A percentile compares a stretch with the other conserved stretches of the same genome.
Conservation (phyloP, 208 protist species). For the Wallacemonas rigidus region DNA sequence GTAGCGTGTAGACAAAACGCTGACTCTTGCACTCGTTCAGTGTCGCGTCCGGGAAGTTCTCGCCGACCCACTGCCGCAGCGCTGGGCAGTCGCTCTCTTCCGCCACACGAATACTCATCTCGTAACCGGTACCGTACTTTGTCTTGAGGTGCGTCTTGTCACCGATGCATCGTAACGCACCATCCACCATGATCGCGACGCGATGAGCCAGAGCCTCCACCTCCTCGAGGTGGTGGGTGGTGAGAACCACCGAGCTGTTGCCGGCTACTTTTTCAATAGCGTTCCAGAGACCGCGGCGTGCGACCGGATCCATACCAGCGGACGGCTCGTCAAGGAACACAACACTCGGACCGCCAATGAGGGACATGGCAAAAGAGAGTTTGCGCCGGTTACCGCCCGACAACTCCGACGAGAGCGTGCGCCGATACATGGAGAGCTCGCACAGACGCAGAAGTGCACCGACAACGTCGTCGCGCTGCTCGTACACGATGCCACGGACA, state of each 20-base stretch:
- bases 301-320: constrained; percentile 52
- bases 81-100: neutral
- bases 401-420: constrained; percentile 16
- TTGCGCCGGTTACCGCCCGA: constrained; percentile 68
- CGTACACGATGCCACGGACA: constrained; percentile 46
- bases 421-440: constrained; percentile 23
- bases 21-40: constrained; percentile 34
- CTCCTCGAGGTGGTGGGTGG: constrained; percentile 91
- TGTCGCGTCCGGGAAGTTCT: constrained; percentile 20
- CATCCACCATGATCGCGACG: constrained; percentile 85
- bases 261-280: constrained; percentile 41
- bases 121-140: constrained; percentile 64
- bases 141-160: constrained; percentile 68
- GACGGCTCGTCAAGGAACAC: constrained; percentile 68
- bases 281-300: constrained; percentile 60
- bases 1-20: constrained; percentile 37
- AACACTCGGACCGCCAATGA: constrained; percentile 47
- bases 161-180: constrained; percentile 77
- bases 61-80: constrained; percentile 19
- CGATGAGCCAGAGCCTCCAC: constrained; percentile 69
- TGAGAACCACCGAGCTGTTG: constrained; percentile 67
- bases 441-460: constrained; percentile 21
- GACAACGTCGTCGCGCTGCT: constrained; percentile 9
- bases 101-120: constrained; percentile 29
- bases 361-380: constrained; percentile 47